Conservation (phyloP, 345 rosid species). For the Brassica carinata region DNA sequence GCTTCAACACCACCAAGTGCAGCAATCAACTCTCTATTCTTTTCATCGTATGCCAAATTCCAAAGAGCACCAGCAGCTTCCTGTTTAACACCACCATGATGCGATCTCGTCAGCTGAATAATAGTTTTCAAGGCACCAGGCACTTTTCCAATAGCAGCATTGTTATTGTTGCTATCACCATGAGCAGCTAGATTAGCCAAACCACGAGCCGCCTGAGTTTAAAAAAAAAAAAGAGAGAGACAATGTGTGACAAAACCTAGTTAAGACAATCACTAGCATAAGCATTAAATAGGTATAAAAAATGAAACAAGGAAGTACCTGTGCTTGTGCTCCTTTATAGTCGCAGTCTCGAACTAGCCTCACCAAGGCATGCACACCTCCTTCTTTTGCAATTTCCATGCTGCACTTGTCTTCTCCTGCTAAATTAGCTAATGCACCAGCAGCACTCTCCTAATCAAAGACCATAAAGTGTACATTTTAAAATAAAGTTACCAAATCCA, state of each 20-base stretch:
- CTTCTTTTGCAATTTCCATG: conserved; percentile 65
- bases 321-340: conserved; percentile 76
- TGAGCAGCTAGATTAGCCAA: conserved; percentile 94
- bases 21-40: conserved; percentile 81
- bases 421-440: conserved; percentile 86
- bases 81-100: conserved; percentile 88
- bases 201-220: conserved; percentile 83
- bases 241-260: background rate
- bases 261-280: conserved; percentile 12
- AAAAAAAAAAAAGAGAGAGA: background rate
- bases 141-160: conserved; percentile 88
- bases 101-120: conserved; percentile 75
- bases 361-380: conserved; percentile 78
- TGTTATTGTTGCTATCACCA: conserved; percentile 82
- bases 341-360: conserved; percentile 72
- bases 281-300: conserved; percentile 4
- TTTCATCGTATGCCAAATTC: conserved; percentile 73
- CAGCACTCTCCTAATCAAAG: conserved; percentile 74
- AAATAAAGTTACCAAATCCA: too few relatives aligned
- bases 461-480: too few relatives aligned
- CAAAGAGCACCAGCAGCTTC: conserved; percentile 90
- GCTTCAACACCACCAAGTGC: conserved; percentile 81
- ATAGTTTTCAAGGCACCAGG: conserved; percentile 84
- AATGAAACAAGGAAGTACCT: conserved; percentile 47
- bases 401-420: conserved; percentile 86